A percentile compares a stretch with the other conserved stretches of the same genome.
These are phyloP conservation scores for Xylaria sp. DNA, from an alignment of 2,329 filamentous ascomycete species.

Conservation along the genomic window DNA sequence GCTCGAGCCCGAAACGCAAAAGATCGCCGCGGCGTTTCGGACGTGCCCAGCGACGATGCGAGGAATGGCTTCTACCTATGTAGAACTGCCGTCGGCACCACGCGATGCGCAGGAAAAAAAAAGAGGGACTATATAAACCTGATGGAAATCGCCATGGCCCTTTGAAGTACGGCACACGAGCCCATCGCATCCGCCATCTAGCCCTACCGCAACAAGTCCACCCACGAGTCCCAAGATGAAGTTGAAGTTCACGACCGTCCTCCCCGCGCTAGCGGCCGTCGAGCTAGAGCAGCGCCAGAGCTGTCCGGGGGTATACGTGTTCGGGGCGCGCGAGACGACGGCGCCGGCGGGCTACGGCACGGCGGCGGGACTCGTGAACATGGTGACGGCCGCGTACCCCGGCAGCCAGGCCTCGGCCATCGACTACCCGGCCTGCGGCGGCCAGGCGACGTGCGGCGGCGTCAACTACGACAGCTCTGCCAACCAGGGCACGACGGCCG, in stretches of 20 bases:
- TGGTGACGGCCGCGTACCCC: conserved; percentile 46
- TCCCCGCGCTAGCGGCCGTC: conserved; percentile 22
- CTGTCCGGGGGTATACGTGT: conserved; percentile 54
- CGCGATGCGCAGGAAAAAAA: background rate
- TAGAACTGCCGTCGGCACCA: too few species aligned
- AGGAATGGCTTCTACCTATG: background rate
- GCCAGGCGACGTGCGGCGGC: conserved; percentile 64
- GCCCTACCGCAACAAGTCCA: background rate
- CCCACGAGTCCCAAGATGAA: too few species aligned
- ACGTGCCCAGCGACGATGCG: background rate
- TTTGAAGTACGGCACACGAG: background rate
- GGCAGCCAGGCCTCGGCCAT: conserved; percentile 58
- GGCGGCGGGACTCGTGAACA: conserved; percentile 35
- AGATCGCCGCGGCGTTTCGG: conserved; percentile 16
- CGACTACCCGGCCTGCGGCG: conserved; percentile 67
- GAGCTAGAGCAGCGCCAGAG: conserved; percentile 41
- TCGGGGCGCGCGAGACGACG: conserved; percentile 40
- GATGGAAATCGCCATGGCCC: background rate
- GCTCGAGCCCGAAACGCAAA: background rate
- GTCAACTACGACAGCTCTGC: conserved; percentile 66
- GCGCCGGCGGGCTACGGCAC: conserved; percentile 33
- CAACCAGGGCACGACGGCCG: conserved; percentile 63
- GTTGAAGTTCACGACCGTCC: conserved; percentile 11
- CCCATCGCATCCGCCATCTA: background rate
- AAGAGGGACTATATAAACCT: conserved; percentile 10